Conservation (phyloP, 139 green algal species). For the Auxenochlorella pyrenoidosa region DNA sequence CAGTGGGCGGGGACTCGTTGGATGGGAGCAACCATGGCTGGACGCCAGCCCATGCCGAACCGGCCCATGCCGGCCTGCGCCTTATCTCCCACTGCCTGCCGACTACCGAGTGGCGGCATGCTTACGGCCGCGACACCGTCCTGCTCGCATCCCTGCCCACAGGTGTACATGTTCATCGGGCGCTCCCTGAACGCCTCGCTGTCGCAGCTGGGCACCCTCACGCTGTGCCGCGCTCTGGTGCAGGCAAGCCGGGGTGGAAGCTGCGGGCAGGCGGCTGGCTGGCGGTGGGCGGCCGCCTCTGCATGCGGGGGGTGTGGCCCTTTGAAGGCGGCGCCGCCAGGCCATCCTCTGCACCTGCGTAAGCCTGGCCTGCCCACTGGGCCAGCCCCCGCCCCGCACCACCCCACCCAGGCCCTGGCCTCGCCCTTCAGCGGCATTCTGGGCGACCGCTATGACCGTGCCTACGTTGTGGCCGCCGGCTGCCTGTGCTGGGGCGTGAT, state of each 20-base stretch:
- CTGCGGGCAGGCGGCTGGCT: no score
- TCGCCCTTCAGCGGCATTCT: slow-evolving; percentile 52
- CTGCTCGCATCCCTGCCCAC: neutral
- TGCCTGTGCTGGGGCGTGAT: slow-evolving; percentile 83
- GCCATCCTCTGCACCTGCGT: no score
- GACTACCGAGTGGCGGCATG: no score
- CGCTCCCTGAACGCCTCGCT: slow-evolving; percentile 63
- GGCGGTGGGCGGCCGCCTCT: no score
- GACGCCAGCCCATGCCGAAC: no score
- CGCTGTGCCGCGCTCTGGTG: slow-evolving; percentile 71
- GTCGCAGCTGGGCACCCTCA: slow-evolving; percentile 70
- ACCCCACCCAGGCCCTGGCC: slow-evolving; percentile 33
- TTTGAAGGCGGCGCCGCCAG: no score
- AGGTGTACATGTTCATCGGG: slow-evolving; percentile 79
- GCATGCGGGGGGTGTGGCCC: no score
- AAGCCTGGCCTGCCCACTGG: no score
- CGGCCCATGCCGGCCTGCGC: no score
- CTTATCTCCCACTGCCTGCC: no score
- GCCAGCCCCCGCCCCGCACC: no score
- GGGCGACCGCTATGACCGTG: slow-evolving; percentile 66
- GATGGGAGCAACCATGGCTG: neutral
- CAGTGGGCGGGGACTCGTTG: neutral
- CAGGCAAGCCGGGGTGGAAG: slow-evolving; percentile 42
- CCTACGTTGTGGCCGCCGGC: slow-evolving; percentile 66
- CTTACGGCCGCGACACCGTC: no score